Percentiles rank a stretch among this genome's conserved stretches.
Conservation (phyloP, 371 early-diverging fungal genomes). For the Mucor plumbeus region DNA sequence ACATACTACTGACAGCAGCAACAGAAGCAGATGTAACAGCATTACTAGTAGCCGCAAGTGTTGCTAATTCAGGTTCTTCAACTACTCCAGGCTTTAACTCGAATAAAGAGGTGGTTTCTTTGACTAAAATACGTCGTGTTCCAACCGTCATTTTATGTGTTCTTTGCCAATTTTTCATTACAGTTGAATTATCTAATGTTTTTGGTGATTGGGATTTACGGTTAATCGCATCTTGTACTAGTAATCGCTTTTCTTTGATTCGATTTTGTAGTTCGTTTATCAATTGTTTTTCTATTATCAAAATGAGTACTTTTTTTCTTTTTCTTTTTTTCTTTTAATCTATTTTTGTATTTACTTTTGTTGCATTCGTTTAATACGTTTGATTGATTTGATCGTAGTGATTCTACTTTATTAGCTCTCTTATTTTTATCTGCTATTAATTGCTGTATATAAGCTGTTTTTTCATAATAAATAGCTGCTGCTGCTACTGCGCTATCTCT, state of each 20-base stretch:
- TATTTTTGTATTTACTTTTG: not conserved
- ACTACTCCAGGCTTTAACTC: slow-evolving; percentile 53
- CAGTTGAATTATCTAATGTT: not conserved
- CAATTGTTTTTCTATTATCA: slow-evolving; percentile 26
- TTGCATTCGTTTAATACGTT: slow-evolving; percentile 35
- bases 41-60: not conserved
- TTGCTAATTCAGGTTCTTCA: slow-evolving; percentile 16
- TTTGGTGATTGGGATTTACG: slow-evolving; percentile 5
- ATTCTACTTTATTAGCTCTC: slow-evolving; percentile 33
- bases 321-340: not conserved
- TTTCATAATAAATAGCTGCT: slow-evolving; percentile 41
- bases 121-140: slow-evolving; percentile 57
- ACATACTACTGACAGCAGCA: slow-evolving; percentile 10
- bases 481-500: slow-evolving; percentile 45
- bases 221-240: slow-evolving; percentile 13
- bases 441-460: slow-evolving; percentile 44
- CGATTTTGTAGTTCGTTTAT: slow-evolving; percentile 30
- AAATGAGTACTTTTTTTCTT: not conserved
- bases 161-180: slow-evolving; percentile 39
- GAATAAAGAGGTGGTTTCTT: slow-evolving; percentile 63
- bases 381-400: slow-evolving; percentile 36
- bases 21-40: not conserved
- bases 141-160: slow-evolving; percentile 43
- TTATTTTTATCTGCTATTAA: slow-evolving; percentile 50
- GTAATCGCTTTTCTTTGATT: slow-evolving; percentile 22